A percentile compares a stretch with the other conserved stretches of the same genome.
Conservation (phyloP, 1,284 basidiomycete species). For the Retiboletus fuscus region DNA sequence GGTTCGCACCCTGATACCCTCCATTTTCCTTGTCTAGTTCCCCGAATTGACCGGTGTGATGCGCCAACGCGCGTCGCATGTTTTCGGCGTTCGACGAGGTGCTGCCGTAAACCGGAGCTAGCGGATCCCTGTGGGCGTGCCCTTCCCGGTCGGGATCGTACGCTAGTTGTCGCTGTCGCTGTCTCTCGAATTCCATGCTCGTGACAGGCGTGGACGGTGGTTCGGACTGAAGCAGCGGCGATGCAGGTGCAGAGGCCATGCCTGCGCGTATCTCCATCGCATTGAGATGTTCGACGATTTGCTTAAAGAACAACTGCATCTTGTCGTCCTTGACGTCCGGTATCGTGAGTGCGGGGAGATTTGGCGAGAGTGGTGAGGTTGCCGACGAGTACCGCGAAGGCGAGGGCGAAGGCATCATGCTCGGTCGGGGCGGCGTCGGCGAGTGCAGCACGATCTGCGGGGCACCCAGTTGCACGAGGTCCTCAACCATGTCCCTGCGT, state of each 20-base stretch:
- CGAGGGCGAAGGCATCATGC: slow-evolving; percentile 40
- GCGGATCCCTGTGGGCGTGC: slow-evolving; percentile 24
- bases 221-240: slow-evolving; percentile 26
- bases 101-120: slow-evolving; percentile 23
- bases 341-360: slow-evolving; percentile 54
- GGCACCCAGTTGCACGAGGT: slow-evolving; percentile 33
- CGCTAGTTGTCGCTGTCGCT: slow-evolving; percentile 23
- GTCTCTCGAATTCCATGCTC: slow-evolving; percentile 35
- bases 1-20: slow-evolving; percentile 30
- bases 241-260: slow-evolving; percentile 36
- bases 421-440: slow-evolving; percentile 47
- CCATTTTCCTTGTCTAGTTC: slow-evolving; percentile 54
- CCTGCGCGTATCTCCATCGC: slow-evolving; percentile 67
- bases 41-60: slow-evolving; percentile 36
- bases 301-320: slow-evolving; percentile 83
- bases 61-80: slow-evolving; percentile 11
- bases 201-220: slow-evolving; percentile 37
- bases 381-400: slow-evolving; percentile 45
- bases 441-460: slow-evolving; percentile 48
- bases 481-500: slow-evolving; percentile 36
- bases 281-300: slow-evolving; percentile 84
- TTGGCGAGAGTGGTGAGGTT: slow-evolving; percentile 46
- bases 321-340: slow-evolving; percentile 63
- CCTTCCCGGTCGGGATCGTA: slow-evolving; percentile 22
- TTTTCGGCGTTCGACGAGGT: slow-evolving; percentile 16